phyloP scores from a whole-genome alignment of 169 alveolate species.

The Plasmodium vivax region DNA sequence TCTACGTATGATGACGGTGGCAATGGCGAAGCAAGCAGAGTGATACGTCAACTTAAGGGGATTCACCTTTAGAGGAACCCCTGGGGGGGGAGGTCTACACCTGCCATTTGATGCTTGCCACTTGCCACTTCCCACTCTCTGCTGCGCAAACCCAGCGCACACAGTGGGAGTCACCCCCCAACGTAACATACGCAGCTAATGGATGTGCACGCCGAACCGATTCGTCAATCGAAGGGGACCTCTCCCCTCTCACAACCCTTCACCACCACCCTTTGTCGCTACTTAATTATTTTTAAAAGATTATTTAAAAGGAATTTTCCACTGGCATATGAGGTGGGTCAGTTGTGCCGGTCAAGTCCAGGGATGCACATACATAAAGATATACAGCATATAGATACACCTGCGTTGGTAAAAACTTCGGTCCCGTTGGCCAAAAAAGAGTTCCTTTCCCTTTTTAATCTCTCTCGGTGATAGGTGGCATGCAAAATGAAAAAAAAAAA shows the following conservation, averaged over 20 bases:
- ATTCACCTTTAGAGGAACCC: background rate
- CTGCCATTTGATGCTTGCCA: background rate
- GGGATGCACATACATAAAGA: background rate
- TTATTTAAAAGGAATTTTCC: background rate
- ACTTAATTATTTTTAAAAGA: background rate
- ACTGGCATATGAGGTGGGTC: background rate
- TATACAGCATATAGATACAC: background rate
- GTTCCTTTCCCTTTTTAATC: background rate
- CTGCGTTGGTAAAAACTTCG: background rate
- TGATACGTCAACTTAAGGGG: conserved; percentile 1
- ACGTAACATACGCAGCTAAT: background rate
- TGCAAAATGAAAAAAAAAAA: background rate
- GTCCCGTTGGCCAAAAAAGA: background rate
- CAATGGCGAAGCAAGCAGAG: background rate
- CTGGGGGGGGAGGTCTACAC: background rate
- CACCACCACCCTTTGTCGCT: background rate
- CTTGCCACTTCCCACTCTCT: background rate
- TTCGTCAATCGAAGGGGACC: background rate
- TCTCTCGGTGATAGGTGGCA: background rate
- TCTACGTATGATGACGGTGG: background rate
- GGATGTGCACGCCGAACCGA: background rate
- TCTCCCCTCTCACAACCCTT: background rate
- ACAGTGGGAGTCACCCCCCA: background rate
- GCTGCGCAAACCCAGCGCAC: background rate
- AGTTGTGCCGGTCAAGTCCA: background rate